Base-by-base conservation (phyloP, 345 rosid species). In the Gossypium bickii region DNA sequence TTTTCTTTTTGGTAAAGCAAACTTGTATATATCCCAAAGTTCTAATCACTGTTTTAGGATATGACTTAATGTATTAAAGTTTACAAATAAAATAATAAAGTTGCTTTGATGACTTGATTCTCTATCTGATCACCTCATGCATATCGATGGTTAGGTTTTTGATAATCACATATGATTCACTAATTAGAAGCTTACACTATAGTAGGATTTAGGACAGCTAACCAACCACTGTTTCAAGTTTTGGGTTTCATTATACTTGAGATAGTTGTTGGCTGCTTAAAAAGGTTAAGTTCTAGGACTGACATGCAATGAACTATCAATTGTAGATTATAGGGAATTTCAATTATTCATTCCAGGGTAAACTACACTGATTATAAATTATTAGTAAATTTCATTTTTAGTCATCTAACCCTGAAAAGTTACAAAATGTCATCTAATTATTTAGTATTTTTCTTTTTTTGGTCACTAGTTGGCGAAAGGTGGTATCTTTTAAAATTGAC, bases 131-230 rank as follows among this genome's bases (percentile, higher is more conserved):
- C 70, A 68, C n/a, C 74, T 61, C 61, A 67, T 55, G 59, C 43
- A 58, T 47, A 60, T 80, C 76, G 57, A 56, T 45, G 52, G 71
- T 76, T 78, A 29, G 83, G 67, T 73, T 41, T 12, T 12, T 13
- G 76, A 63, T 80, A 49, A 75, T 67, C 70, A 52, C 75, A 44
- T 17, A 52, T 3, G 25, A 56, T 44, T 67, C 56, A 45, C 49
- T 68, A 1, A 38, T 68, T 59, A 9, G 44, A 7, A 48, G 22
- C 57, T 24, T 67, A 12, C 25, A 12, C 13, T 45, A 47, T 48
- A 13, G 38, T 48, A 47, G 29, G 56, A 67, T 47, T 22, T 47
- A 13, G 41, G 41, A 67, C 71, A 67, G 6, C 56, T 67, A 47
- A 47, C 68, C 68, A 9, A 24, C 49, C 15, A 9, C 15, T 24